Evolutionary conservation across 345 rosid species (phyloP), one percentile per base, ranked within the genome.

Genomic region (Arabidopsis arenosa): DNA sequence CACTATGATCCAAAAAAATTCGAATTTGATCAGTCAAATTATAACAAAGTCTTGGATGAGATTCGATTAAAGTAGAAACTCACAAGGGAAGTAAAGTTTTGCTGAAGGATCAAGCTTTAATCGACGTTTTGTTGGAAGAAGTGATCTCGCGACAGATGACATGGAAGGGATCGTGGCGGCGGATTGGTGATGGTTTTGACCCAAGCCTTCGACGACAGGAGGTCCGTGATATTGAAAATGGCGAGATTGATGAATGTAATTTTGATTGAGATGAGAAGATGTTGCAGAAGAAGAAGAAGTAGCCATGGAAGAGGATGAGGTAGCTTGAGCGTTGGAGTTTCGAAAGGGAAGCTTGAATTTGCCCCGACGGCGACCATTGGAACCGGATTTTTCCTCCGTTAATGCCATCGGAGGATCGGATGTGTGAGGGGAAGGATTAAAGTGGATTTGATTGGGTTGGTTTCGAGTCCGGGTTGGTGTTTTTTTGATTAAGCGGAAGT

Each of bases 41-140:
- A 48, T 17, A 48, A 18, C 30, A 28, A 28, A 28, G 30, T 28
- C 30, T 28, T 28, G 3, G 57, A 52, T 9, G 1, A 37, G 26
- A 57, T 69, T 33, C 35, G 39, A 71, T 17, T 28, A 53, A 4
- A 63, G 28, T 11, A 63, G 13, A 21, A 33, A 65, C 89, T 65
- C 71, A 92, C 98, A 90, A 52, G 97, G 97, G 78, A 94, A 94
- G 70, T 90, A 92, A 53, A 94, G 93, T 81, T 92, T 90, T 5
- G 79, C 72, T 2, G 93, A 26, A 17, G 98, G 98, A 83, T 94
- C 98, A 40, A 94, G 97, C 80, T 88, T 88, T 66, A 91, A 91
- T 14, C 94, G 84, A 63, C 93, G 93, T 26, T 96, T 86, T 0
- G 85, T 61, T 0, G 90, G 98, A 68, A 90, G 80, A 39, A 93